Percentiles rank a stretch among this genome's conserved stretches.
phyloP scores from a whole-genome alignment of 2,329 filamentous ascomycete species.

The Penicillium sp. region DNA sequence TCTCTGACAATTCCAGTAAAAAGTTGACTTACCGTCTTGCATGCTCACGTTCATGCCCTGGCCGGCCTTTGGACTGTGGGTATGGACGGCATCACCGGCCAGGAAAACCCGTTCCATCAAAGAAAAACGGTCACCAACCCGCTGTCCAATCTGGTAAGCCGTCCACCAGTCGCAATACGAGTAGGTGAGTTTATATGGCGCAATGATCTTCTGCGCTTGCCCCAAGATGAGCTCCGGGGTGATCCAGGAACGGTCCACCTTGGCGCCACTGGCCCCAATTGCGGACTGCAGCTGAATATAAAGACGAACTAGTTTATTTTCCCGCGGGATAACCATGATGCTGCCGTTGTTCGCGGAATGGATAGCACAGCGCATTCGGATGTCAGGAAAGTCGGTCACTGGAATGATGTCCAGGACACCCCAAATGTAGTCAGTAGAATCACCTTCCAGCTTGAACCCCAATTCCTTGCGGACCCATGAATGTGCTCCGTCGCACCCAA shows the following conservation, averaged over 20 bases:
- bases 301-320: constrained; percentile 63
- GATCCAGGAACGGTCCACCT: constrained; percentile 62
- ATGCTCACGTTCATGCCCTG: constrained; percentile 74
- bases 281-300: constrained; percentile 64
- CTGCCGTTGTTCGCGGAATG: constrained; percentile 57
- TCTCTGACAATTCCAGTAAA: too few species aligned
- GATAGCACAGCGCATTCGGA: constrained; percentile 60
- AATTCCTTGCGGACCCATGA: constrained; percentile 24
- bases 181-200: constrained; percentile 67
- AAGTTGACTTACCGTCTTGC: constrained; percentile 54
- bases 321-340: constrained; percentile 67
- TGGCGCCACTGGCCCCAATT: constrained; percentile 43
- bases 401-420: constrained; percentile 21
- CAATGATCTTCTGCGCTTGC: constrained; percentile 64
- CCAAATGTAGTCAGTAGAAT: constrained; percentile 17
- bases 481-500: constrained; percentile 30
- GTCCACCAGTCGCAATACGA: constrained; percentile 69
- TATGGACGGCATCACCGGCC: constrained; percentile 66
- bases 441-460: constrained; percentile 21
- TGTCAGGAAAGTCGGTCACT: constrained; percentile 52
- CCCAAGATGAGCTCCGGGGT: constrained; percentile 65
- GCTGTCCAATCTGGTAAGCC: constrained; percentile 68
- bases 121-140: constrained; percentile 61
- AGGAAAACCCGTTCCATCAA: constrained; percentile 65
- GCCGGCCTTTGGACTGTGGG: constrained; percentile 41